Evolutionary conservation across 2,329 filamentous ascomycete species (phyloP), one percentile per base, ranked within the genome.

Genomic region (Fusarium redolens): DNA sequence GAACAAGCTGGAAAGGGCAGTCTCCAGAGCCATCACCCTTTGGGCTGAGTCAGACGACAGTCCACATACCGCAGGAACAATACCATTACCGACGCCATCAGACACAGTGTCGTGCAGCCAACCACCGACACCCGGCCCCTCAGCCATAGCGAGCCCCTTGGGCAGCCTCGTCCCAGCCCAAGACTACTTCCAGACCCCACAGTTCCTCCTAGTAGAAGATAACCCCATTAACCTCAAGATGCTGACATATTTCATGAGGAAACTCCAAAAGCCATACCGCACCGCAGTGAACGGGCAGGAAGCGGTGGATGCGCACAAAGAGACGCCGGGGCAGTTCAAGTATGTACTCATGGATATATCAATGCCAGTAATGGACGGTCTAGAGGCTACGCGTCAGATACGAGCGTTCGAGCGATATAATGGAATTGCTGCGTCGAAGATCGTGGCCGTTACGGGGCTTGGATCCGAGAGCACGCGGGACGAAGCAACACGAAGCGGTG

Each of bases 151-250:
- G 30, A 37, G 60, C 11, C 60, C 43, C 1, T 13, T 57, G 7
- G 51, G 51, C n/a, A n/a, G 22, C 13, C 28, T 30, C 4, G 20
- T 28, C 25, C 18, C 38, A 38, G 35, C 44, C 15, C n/a, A 54
- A 22, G 52, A 51, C 25, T 68, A 54, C 35, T 55, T 57, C 18
- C 37, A 43, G 0, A 47, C 28, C 6, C 57, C 25, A 2, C 43
- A 63, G 13, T 75, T 82, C 14, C 72, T 85, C 9, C 72, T 84
- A 5, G 82, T 84, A 1, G 82, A 84, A 18, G 83, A 84, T 51
- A 84, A 84, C 45, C 63, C 70, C 7, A 82, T 84, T 60, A 84
- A 84, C 41, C 61, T 82, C 2, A 78, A 78, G 69, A 75, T 81
- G 7, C 58, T 82, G 5, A 74, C 73, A 1, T 71, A 77, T 0